Conservation (phyloP, 257 asterid genomes). For the Petunia secreta region DNA sequence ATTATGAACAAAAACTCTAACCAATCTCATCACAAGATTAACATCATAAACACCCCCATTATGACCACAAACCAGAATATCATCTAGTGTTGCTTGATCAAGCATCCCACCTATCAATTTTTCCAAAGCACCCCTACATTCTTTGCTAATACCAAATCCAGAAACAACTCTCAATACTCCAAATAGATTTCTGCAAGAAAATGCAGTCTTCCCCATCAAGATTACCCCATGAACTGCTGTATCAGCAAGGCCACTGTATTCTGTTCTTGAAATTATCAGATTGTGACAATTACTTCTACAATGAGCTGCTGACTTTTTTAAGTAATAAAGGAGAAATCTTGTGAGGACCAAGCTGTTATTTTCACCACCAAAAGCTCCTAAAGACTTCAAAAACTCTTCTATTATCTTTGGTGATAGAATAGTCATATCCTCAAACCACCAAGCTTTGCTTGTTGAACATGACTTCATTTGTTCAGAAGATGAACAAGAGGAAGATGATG, state of each 20-base stretch:
- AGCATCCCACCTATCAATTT: conserved; percentile 66
- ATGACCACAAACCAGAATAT: conserved; percentile 57
- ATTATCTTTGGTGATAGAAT: conserved; percentile 51
- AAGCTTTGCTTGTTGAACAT: conserved; percentile 33
- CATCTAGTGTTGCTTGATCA: conserved; percentile 72
- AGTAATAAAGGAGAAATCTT: conserved; percentile 69
- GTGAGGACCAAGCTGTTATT: conserved; percentile 62
- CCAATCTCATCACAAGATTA: conserved; percentile 62
- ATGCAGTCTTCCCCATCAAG: conserved; percentile 47
- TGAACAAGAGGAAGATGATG: conserved; percentile 57
- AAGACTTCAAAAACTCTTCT: conserved; percentile 44
- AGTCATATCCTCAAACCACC: conserved; percentile 86
- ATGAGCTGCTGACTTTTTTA: conserved; percentile 46
- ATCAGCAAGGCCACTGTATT: conserved; percentile 55
- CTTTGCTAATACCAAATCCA: conserved; percentile 52
- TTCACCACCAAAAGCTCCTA: conserved; percentile 51
- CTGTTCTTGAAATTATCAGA: conserved; percentile 14
- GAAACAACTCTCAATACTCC: conserved; percentile 62
- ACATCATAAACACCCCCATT: conserved; percentile 76
- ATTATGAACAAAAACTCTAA: conserved; percentile 56
- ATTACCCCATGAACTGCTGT: conserved; percentile 68
- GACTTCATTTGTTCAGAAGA: conserved; percentile 46
- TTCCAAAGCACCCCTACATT: conserved; percentile 54
- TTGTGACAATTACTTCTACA: conserved; percentile 14
- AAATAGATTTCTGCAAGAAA: conserved; percentile 72